phyloP scores from a whole-genome alignment of 1,139 yeast genomes.

The Zhuliangozyma parablackwelliae region DNA sequence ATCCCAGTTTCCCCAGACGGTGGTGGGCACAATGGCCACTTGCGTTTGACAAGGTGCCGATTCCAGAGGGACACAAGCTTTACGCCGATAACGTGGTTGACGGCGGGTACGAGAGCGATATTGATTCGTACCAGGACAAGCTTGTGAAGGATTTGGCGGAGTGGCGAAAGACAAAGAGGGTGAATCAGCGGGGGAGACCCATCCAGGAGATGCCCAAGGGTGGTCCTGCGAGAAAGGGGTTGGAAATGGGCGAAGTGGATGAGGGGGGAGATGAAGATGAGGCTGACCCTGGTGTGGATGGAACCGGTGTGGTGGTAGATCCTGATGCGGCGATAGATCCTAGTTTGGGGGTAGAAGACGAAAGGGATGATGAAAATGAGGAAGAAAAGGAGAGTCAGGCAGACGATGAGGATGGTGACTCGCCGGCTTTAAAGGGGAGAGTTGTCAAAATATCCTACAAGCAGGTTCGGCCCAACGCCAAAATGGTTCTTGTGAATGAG shows the following conservation, averaged over 20 bases:
- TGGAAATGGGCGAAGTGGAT: background rate
- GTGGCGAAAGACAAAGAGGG: background rate
- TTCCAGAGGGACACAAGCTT: slow-evolving; percentile 21
- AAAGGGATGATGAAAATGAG: slow-evolving; percentile 1
- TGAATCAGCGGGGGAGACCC: background rate
- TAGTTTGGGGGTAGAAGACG: slow-evolving; percentile 1
- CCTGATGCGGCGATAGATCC: background rate
- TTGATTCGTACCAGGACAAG: slow-evolving; percentile 4
- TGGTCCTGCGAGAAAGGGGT: no score
- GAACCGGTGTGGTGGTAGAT: background rate
- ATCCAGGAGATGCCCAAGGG: background rate
- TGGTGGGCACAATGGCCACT: slow-evolving; percentile 50
- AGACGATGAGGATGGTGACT: background rate
- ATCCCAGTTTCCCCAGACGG: slow-evolving; percentile 32
- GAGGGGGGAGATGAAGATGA: slow-evolving; percentile 1
- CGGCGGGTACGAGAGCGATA: slow-evolving; percentile 15
- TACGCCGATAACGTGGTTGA: slow-evolving; percentile 21
- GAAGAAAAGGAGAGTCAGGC: slow-evolving; percentile 2
- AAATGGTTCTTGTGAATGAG: slow-evolving; percentile 31
- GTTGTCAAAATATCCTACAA: slow-evolving; percentile 2
- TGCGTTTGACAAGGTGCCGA: slow-evolving; percentile 26
- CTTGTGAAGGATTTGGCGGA: background rate
- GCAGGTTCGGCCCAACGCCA: slow-evolving; percentile 22
- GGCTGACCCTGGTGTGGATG: background rate
- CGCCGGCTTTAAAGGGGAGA: no score